phyloP scores from a whole-genome alignment of 148 eudicot species.

The Diospyros lotus region DNA sequence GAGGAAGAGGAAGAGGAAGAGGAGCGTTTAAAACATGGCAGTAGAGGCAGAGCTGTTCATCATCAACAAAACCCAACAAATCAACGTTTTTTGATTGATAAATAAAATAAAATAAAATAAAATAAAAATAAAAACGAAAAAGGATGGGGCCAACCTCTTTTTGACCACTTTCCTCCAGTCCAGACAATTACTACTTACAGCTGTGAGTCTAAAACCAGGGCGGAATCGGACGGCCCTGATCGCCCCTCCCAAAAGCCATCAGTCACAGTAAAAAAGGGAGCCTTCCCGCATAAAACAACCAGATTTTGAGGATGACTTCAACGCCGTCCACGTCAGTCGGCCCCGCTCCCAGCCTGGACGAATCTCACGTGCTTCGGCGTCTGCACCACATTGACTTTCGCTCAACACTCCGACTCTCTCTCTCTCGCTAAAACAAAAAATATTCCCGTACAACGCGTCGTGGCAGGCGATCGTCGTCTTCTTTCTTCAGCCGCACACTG shows the following conservation, averaged over 20 bases:
- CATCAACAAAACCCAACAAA: not conserved
- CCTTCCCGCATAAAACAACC: not conserved
- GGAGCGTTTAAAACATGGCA: conserved; percentile 16
- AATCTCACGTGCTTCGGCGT: conserved; percentile 40
- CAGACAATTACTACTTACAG: conserved; percentile 8
- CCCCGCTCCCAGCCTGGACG: conserved; percentile 39
- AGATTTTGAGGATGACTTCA: conserved; percentile 24
- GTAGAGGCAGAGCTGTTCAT: conserved; percentile 7
- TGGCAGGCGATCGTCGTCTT: no score
- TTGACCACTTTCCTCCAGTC: conserved; percentile 15
- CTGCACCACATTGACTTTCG: conserved; percentile 24
- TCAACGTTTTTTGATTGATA: no score
- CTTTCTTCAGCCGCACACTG: no score
- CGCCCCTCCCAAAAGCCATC: not conserved
- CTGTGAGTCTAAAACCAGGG: conserved; percentile 16
- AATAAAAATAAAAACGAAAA: no score
- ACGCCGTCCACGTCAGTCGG: conserved; percentile 24
- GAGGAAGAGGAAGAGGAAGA: no score
- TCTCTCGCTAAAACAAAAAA: no score
- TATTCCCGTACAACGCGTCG: no score
- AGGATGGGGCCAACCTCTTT: conserved; percentile 13
- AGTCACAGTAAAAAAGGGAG: not conserved
- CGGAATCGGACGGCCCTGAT: conserved; percentile 13
- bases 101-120: not conserved
- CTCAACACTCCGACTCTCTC: no score